Conservation (phyloP, 179 eudicot genomes). For the Silene coronaria region DNA sequence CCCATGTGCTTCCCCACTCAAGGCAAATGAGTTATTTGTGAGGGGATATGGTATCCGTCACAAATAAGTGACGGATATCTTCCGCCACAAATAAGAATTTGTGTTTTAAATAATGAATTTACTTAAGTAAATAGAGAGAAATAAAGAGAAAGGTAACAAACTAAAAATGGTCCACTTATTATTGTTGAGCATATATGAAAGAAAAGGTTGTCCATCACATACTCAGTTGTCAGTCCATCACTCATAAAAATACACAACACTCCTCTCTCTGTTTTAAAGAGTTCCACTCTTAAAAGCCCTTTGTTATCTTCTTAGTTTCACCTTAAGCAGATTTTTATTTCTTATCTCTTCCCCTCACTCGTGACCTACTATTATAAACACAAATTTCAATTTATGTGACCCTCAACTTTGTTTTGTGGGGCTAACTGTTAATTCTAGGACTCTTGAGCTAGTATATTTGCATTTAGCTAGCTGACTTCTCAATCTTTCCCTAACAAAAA, state of each 20-base stretch:
- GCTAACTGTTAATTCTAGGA: constrained; percentile 20
- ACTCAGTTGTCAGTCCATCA: constrained; percentile 29
- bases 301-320: constrained; percentile 27
- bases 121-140: constrained; percentile 10
- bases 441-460: constrained; percentile 9
- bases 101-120: constrained; percentile 26
- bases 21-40: too few relatives aligned
- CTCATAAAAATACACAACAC: constrained; percentile 20
- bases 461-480: constrained; percentile 23
- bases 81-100: too few relatives aligned
- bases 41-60: too few relatives aligned
- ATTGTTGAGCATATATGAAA: constrained; percentile 26
- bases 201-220: constrained; percentile 34
- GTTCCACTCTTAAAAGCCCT: constrained; percentile 20
- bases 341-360: constrained; percentile 28
- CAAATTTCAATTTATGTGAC: constrained; percentile 1
- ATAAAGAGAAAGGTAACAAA: constrained; percentile 17
- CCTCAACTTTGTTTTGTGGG: constrained; percentile 24
- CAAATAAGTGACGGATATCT: too few relatives aligned
- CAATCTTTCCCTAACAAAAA: constrained; percentile 25
- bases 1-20: too few relatives aligned
- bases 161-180: constrained; percentile 23
- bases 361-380: constrained; percentile 30
- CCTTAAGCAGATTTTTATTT: constrained; percentile 19
- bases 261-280: constrained; percentile 19